phyloP scores from a whole-genome alignment of 768 basidiomycete species.

The Pleurotus sapidus region DNA sequence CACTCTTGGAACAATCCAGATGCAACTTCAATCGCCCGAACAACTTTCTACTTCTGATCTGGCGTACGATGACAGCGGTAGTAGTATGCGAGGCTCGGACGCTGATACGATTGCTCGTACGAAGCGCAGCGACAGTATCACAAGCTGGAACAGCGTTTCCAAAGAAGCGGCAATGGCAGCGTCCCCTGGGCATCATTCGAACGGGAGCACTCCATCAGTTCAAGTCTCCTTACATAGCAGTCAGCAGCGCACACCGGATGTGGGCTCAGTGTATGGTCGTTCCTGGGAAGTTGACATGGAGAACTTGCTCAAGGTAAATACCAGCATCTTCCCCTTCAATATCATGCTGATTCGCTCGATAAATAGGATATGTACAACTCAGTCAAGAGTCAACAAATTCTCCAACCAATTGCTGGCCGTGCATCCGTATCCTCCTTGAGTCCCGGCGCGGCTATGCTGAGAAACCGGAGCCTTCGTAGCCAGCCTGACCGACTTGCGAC shows the following conservation, averaged over 20 bases:
- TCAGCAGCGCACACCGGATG: slow-evolving; percentile 29
- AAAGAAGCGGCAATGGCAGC: slow-evolving; percentile 51
- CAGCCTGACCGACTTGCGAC: slow-evolving; percentile 70
- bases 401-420: slow-evolving; percentile 70
- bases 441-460: slow-evolving; percentile 50
- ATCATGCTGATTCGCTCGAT: neutral
- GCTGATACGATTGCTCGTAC: slow-evolving; percentile 52
- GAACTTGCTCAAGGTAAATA: slow-evolving; percentile 65
- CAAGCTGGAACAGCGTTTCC: slow-evolving; percentile 81
- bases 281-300: slow-evolving; percentile 90
- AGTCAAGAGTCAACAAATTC: slow-evolving; percentile 87
- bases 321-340: too few species aligned
- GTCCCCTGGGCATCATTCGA: slow-evolving; percentile 34
- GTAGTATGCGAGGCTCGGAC: slow-evolving; percentile 60
- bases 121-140: slow-evolving; percentile 80
- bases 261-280: slow-evolving; percentile 48
- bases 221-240: slow-evolving; percentile 41
- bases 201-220: slow-evolving; percentile 66
- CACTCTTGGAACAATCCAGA: slow-evolving; percentile 83
- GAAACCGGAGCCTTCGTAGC: slow-evolving; percentile 71
- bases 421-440: slow-evolving; percentile 56
- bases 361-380: slow-evolving; percentile 90
- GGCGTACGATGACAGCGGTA: slow-evolving; percentile 59
- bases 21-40: slow-evolving; percentile 60
- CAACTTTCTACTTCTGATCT: slow-evolving; percentile 59